phyloP scores from a whole-genome alignment of 805 yeast genomes.

The Metschnikowia cerradonensis region DNA sequence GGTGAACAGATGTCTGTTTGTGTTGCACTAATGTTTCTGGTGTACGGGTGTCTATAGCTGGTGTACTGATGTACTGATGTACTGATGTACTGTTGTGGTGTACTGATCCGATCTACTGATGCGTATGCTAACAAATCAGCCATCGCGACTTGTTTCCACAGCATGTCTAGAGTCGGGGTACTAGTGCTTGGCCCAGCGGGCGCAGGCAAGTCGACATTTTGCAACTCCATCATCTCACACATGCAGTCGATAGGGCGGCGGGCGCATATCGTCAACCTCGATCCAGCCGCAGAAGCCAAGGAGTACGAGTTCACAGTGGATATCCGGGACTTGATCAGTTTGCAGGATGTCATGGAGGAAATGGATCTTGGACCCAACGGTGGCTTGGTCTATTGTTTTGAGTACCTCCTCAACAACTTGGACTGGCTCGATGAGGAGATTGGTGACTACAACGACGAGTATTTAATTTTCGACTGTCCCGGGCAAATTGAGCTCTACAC shows the following conservation, averaged over 20 bases:
- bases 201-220: conserved; percentile 90
- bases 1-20: background rate
- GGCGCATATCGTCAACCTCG: conserved; percentile 91
- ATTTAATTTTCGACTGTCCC: conserved; percentile 91
- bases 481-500: conserved; percentile 95
- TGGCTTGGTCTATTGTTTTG: conserved; percentile 88
- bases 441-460: conserved; percentile 94
- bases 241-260: conserved; percentile 89
- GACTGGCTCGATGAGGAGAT: conserved; percentile 98
- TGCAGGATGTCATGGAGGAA: conserved; percentile 95
- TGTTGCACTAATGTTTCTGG: background rate
- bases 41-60: background rate
- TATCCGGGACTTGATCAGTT: conserved; percentile 82
- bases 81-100: too few relatives aligned
- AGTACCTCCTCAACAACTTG: conserved; percentile 78
- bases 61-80: background rate
- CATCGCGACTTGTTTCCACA: background rate
- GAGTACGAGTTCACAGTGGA: conserved; percentile 91
- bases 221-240: conserved; percentile 80
- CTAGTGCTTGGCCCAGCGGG: conserved; percentile 97
- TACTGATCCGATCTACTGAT: too few relatives aligned
- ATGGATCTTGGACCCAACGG: conserved; percentile 93
- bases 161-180: conserved; percentile 93
- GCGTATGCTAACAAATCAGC: background rate
- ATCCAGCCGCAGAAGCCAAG: conserved; percentile 94